These are phyloP conservation scores for Hypoxylon trugodes DNA, from an alignment of 495 filamentous ascomycete species.

Conservation along the genomic window DNA sequence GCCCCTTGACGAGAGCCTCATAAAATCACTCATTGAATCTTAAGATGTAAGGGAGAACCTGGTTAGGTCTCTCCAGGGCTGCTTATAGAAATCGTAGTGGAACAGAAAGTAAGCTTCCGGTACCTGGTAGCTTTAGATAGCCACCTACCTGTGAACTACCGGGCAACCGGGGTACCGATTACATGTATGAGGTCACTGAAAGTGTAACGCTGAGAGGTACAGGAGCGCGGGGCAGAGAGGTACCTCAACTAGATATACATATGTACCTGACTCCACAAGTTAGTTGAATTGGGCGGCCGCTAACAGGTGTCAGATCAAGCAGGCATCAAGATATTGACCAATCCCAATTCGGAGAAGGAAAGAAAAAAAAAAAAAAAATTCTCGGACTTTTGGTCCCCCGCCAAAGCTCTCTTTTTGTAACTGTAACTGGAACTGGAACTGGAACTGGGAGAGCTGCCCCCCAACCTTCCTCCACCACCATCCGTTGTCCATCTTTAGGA, in stretches of 20 bases:
- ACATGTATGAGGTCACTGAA: constrained; percentile 25
- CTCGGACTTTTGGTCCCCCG: constrained; percentile 38
- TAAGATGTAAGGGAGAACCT: no score
- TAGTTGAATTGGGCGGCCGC: constrained; percentile 1
- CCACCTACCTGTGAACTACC: background rate
- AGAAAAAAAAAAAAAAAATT: constrained; percentile 25
- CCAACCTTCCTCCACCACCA: constrained; percentile 41
- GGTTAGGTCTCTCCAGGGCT: no score
- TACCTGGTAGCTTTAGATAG: background rate
- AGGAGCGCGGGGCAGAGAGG: constrained; percentile 24
- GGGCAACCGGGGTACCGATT: no score
- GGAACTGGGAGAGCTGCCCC: constrained; percentile 35
- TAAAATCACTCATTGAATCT: no score
- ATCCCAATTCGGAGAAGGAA: background rate
- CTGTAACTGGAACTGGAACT: no score
- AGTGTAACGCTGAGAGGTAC: constrained; percentile 14
- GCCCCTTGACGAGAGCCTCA: no score
- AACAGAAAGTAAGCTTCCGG: no score
- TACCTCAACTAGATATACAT: background rate
- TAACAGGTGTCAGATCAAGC: constrained; percentile 5
- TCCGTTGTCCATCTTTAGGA: constrained; percentile 26
- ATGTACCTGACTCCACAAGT: constrained; percentile 5
- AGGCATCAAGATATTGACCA: background rate
- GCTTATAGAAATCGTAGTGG: no score
- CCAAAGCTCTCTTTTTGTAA: constrained; percentile 34